These are phyloP conservation scores for Aspergillus cejpii DNA, from an alignment of 2,329 filamentous ascomycete species.

Conservation along the genomic window DNA sequence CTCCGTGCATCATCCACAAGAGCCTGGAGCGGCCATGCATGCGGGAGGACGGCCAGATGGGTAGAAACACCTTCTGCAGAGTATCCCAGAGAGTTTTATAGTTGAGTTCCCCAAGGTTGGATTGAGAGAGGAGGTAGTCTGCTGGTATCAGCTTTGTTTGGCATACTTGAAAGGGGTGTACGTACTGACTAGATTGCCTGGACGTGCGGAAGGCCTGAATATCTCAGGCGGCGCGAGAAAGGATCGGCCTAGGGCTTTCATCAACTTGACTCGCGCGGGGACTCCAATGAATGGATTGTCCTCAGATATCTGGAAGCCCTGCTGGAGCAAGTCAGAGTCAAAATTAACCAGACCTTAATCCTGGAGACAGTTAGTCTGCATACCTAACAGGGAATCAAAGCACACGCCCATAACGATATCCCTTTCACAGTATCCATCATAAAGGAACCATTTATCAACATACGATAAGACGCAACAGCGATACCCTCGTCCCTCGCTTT, in stretches of 20 bases:
- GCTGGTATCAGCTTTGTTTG: too few relatives aligned
- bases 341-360: constrained; percentile 33
- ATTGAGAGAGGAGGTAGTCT: constrained; percentile 40
- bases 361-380: too few relatives aligned
- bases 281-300: constrained; percentile 45
- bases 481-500: constrained; percentile 51
- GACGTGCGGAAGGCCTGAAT: constrained; percentile 42
- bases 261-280: constrained; percentile 38
- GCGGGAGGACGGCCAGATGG: constrained; percentile 46
- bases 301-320: constrained; percentile 42
- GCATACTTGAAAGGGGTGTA: too few relatives aligned
- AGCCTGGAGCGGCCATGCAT: constrained; percentile 44
- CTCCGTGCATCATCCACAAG: constrained; percentile 12
- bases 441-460: constrained; percentile 45
- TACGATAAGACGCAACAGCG: constrained; percentile 47
- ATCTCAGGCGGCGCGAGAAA: constrained; percentile 35
- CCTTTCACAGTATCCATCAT: neutral
- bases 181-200: constrained; percentile 47
- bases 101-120: constrained; percentile 30
- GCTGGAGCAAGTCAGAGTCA: constrained; percentile 28
- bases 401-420: constrained; percentile 13
- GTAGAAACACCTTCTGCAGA: constrained; percentile 44
- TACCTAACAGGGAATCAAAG: too few relatives aligned
- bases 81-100: constrained; percentile 40
- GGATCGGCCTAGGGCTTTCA: constrained; percentile 42